Evolutionary conservation across 768 basidiomycete species (phyloP), one percentile per base, ranked within the genome.

Genomic region (Hypsizygus marmoreus): DNA sequence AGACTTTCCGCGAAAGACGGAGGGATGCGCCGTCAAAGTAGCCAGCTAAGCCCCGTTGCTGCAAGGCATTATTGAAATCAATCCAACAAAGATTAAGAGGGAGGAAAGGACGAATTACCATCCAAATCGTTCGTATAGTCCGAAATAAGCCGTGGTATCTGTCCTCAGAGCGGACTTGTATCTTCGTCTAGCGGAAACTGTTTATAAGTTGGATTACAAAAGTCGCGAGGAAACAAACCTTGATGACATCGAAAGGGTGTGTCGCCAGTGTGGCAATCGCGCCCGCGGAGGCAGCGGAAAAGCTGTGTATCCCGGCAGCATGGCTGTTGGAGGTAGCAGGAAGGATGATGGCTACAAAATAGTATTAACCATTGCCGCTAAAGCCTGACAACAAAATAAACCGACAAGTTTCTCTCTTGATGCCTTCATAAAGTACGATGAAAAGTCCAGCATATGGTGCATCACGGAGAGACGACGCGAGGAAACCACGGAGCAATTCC

Each of bases 391-490:
- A 54, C 40, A 16, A 37, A 19, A 23, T 9, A 16, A 22, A 61
- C 75, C 58, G 62, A 88, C 90, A 74, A 3, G 81, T 71, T 56
- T 90, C 79, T 39, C 75, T 73, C 63, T 97, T 97, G 51, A 91
- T 79, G 34, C 81, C 80, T 65, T 97, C 94, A 59, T 97, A 97
- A 48, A 86, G 81, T 2, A 92, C 79, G 26, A 95, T 73, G 56
- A 94, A 97, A 5, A 97, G 65, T 3, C 94, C 95, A 1, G 95
- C 92, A 57, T 95, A 93, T 0, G 95, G 95, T 10, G 93, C 95
- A 63, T 97, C 95, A 36, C 95, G 80, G n/a, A 94, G 73, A 1
- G 93, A 88, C 1, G 92, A 91, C 1, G 93, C 90, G 17, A 87
- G 57, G 59, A 93, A 86, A 0, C 95, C 95, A 36, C 90, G 86